phyloP scores from a whole-genome alignment of 129 eudicot genomes.

The Pseudognaphalium luteoalbum region DNA sequence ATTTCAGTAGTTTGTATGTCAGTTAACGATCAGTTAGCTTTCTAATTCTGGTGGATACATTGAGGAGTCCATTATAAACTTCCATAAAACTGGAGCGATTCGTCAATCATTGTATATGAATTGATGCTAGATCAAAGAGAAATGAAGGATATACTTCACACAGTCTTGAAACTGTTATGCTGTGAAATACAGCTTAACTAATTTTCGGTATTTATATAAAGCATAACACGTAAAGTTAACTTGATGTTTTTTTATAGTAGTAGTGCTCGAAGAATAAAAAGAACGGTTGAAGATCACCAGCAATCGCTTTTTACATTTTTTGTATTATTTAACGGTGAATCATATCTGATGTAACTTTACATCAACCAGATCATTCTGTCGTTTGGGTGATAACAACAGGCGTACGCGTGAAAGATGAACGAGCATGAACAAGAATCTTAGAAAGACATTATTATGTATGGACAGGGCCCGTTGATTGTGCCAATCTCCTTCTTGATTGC shows the following conservation, averaged over 20 bases:
- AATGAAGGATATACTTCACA: too few species aligned
- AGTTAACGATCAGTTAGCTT: too few species aligned
- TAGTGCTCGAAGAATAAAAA: neutral
- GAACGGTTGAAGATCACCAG: neutral
- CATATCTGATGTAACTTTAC: neutral
- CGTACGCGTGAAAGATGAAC: constrained; percentile 22
- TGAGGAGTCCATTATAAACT: too few species aligned
- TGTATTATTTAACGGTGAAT: neutral
- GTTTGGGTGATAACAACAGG: neutral
- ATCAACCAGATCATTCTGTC: neutral
- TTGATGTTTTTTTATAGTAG: neutral
- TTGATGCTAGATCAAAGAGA: too few species aligned
- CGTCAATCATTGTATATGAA: too few species aligned
- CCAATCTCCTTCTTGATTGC: constrained; percentile 4
- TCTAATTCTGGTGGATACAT: too few species aligned
- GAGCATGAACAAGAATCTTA: constrained; percentile 20
- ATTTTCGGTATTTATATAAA: neutral
- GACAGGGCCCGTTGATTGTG: constrained; percentile 19
- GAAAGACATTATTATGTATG: constrained; percentile 9
- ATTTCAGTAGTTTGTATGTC: too few species aligned
- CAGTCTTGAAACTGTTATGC: too few species aligned
- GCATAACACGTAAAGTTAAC: neutral
- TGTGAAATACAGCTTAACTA: neutral
- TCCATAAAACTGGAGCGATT: too few species aligned
- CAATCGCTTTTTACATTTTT: neutral